These are phyloP conservation scores for Emiliania huxleyi DNA, from an alignment of 78 protist species.

Conservation along the genomic window DNA sequence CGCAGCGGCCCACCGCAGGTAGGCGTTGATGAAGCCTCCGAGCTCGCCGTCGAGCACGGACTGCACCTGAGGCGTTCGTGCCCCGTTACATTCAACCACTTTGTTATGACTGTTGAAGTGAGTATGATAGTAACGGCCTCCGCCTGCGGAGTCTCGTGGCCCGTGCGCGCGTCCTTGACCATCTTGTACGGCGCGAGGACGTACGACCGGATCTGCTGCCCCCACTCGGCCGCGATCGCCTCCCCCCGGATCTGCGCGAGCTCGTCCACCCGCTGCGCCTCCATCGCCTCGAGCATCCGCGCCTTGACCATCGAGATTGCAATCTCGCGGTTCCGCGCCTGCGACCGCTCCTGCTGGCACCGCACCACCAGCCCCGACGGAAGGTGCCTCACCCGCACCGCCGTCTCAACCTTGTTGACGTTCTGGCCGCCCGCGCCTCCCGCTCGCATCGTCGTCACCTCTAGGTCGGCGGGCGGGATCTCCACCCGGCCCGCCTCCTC, in stretches of 20 bases:
- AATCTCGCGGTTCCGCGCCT: slow-evolving; percentile 3
- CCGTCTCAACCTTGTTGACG: slow-evolving; percentile 48
- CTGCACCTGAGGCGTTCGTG: background rate
- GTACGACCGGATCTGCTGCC: slow-evolving; percentile 32
- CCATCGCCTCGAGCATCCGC: background rate
- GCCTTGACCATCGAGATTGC: slow-evolving; percentile 14
- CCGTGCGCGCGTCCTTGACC: slow-evolving; percentile 21
- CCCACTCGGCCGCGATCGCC: background rate
- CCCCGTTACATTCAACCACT: no score
- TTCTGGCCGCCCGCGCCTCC: slow-evolving; percentile 51
- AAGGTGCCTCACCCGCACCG: slow-evolving; percentile 18
- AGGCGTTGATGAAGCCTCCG: background rate
- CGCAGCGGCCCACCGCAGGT: no score
- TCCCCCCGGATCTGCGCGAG: background rate
- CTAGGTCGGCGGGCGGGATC: background rate
- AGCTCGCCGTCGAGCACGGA: slow-evolving; percentile 19
- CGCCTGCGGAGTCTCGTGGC: no score
- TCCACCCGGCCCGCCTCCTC: background rate
- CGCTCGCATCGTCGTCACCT: slow-evolving; percentile 45
- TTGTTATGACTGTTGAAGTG: no score
- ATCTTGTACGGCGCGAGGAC: slow-evolving; percentile 42
- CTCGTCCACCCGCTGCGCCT: background rate
- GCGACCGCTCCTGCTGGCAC: slow-evolving; percentile 32
- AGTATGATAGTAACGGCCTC: no score
- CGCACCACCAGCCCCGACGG: slow-evolving; percentile 26